Percentiles rank a stretch among this genome's conserved stretches.
These are phyloP conservation scores for Oryza meridionalis DNA, from an alignment of 176 grass and related monocot species.

Conservation along the genomic window DNA sequence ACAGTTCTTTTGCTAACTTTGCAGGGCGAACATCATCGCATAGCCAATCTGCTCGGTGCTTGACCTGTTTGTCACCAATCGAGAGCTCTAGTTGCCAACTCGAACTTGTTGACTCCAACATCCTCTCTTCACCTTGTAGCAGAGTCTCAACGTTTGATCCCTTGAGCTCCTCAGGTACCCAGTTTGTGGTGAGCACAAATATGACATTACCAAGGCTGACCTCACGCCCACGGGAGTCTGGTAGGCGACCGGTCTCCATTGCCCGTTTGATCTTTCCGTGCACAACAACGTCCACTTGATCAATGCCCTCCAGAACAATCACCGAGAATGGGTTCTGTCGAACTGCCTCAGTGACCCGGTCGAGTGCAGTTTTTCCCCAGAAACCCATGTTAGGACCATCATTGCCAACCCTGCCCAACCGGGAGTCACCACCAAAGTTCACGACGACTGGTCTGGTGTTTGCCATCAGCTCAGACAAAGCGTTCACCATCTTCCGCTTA, in stretches of 20 bases:
- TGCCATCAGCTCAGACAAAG: slow-evolving; percentile 76
- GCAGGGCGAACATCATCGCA: slow-evolving; percentile 50
- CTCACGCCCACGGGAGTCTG: slow-evolving; percentile 86
- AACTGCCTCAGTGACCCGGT: slow-evolving; percentile 73
- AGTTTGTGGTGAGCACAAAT: slow-evolving; percentile 78
- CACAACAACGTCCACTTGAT: slow-evolving; percentile 67
- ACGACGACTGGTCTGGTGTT: slow-evolving; percentile 60
- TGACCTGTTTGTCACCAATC: slow-evolving; percentile 51
- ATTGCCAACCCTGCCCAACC: slow-evolving; percentile 35
- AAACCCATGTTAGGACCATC: slow-evolving; percentile 45
- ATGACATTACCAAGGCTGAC: slow-evolving; percentile 79
- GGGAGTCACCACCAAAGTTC: slow-evolving; percentile 45
- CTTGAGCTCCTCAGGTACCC: slow-evolving; percentile 73
- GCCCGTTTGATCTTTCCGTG: slow-evolving; percentile 78
- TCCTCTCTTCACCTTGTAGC: slow-evolving; percentile 65
- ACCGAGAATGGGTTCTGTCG: slow-evolving; percentile 83
- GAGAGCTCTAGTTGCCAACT: slow-evolving; percentile 85
- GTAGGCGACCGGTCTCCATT: slow-evolving; percentile 81
- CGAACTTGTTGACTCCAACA: slow-evolving; percentile 58
- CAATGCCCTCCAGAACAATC: slow-evolving; percentile 84
- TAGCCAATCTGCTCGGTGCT: slow-evolving; percentile 81
- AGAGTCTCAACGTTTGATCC: slow-evolving; percentile 48
- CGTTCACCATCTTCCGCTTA: slow-evolving; percentile 80
- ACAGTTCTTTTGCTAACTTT: slow-evolving; percentile 74
- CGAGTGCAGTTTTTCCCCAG: slow-evolving; percentile 80